These are phyloP conservation scores for Aegilops bicornis DNA, from an alignment of 176 grass and related monocot species.

Conservation along the genomic window DNA sequence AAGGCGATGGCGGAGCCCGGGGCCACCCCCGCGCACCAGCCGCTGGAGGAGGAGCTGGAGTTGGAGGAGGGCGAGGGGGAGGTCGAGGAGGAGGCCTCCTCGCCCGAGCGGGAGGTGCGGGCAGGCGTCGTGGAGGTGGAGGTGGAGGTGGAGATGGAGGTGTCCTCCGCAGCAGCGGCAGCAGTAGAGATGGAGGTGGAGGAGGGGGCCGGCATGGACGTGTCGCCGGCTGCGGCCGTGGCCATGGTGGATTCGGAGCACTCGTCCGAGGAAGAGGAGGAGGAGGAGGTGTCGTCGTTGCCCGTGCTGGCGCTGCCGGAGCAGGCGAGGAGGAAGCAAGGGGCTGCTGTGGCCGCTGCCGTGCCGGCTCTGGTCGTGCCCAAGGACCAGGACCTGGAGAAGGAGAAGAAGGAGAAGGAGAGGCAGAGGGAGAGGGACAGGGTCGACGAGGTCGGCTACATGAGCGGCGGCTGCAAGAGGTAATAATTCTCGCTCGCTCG, in stretches of 20 bases:
- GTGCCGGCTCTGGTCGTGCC: conserved; percentile 12
- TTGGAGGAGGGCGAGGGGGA: conserved; percentile 19
- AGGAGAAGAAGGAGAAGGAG: conserved; percentile 34
- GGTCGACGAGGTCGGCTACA: conserved; percentile 71
- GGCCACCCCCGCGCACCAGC: neutral
- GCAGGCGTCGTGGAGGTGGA: neutral
- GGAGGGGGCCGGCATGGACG: conserved; percentile 15
- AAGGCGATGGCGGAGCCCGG: conserved; percentile 66
- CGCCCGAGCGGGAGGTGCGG: neutral
- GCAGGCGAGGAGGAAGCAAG: conserved; percentile 2
- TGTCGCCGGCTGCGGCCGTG: conserved; percentile 10
- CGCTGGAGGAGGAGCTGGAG: neutral
- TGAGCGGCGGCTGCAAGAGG: conserved; percentile 93
- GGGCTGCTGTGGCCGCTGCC: neutral
- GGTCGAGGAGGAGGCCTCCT: conserved; percentile 32
- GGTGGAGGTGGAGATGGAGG: conserved; percentile 18
- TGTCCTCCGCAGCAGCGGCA: conserved; percentile 7
- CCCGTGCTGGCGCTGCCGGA: neutral
- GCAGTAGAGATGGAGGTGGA: conserved; percentile 19
- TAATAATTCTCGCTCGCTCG: conserved; percentile 37
- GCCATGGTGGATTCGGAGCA: neutral
- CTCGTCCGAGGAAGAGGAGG: neutral
- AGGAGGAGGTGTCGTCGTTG: conserved; percentile 23
- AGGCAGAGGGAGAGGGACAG: conserved; percentile 37
- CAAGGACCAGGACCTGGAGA: conserved; percentile 21